Percentiles rank a stretch among this genome's conserved stretches.
Conservation (phyloP, 129 eudicot species). For the Dittrichia graveolens region DNA sequence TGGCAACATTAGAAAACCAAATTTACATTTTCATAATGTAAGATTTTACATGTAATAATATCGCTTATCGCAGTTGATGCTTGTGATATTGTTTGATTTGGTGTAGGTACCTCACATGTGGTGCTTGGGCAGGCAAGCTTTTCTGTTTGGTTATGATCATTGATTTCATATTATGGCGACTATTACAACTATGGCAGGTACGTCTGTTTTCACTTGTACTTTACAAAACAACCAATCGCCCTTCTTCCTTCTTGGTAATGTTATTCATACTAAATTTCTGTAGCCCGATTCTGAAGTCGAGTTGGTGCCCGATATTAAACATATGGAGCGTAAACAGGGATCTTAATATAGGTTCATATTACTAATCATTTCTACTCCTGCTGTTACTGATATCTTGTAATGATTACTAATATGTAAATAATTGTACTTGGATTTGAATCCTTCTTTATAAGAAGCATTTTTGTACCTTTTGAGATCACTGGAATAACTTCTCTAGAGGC, state of each 20-base stretch:
- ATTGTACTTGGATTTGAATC: not conserved
- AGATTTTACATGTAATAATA: too few species aligned
- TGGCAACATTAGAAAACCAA: too few species aligned
- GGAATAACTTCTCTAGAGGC: too few species aligned
- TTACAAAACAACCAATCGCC: not conserved
- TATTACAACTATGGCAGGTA: slow-evolving; percentile 80
- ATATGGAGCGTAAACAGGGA: slow-evolving; percentile 5
- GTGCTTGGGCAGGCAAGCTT: slow-evolving; percentile 98
- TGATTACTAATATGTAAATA: not conserved
- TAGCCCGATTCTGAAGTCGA: slow-evolving; percentile 48
- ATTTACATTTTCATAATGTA: too few species aligned
- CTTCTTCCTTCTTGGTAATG: not conserved
- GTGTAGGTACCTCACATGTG: slow-evolving; percentile 88
- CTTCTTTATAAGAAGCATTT: too few species aligned
- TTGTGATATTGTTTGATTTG: slow-evolving; percentile 13
- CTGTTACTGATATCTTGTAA: slow-evolving; percentile 6
- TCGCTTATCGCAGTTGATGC: too few species aligned
- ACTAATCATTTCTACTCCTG: not conserved
- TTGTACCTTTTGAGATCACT: too few species aligned
- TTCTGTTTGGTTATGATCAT: slow-evolving; percentile 92
- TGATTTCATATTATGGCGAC: slow-evolving; percentile 77
- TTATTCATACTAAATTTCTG: slow-evolving; percentile 17
- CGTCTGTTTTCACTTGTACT: not conserved
- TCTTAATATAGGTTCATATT: not conserved
- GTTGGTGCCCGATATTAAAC: slow-evolving; percentile 36